A percentile compares a stretch with the other conserved stretches of the same genome.
phyloP scores from a whole-genome alignment of 495 filamentous ascomycete genomes.

The Trichocladium uniseriatum region DNA sequence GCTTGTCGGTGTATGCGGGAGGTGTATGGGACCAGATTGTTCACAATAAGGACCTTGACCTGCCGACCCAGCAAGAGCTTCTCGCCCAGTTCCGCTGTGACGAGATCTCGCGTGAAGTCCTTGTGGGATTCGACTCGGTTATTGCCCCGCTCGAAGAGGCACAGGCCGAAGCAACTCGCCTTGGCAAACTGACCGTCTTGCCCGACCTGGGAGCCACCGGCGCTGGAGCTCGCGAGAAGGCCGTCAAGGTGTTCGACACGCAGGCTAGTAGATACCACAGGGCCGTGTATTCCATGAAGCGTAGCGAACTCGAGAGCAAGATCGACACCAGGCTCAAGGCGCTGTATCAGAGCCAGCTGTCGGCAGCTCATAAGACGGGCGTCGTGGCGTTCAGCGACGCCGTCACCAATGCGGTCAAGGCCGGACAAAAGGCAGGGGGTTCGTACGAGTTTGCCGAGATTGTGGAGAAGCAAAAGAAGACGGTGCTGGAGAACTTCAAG shows the following conservation, averaged over 20 bases:
- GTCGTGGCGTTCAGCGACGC: slow-evolving; percentile 80
- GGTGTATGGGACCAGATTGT: slow-evolving; percentile 98
- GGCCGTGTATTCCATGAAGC: slow-evolving; percentile 79
- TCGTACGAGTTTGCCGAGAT: slow-evolving; percentile 93
- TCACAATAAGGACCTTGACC: slow-evolving; percentile 93
- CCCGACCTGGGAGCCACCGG: slow-evolving; percentile 69
- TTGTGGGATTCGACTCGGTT: slow-evolving; percentile 71
- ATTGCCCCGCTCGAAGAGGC: slow-evolving; percentile 80
- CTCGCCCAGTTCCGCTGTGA: slow-evolving; percentile 96
- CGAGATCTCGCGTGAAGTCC: slow-evolving; percentile 81
- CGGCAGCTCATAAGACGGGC: slow-evolving; percentile 81
- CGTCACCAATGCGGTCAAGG: slow-evolving; percentile 65
- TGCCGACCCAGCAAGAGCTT: slow-evolving; percentile 94
- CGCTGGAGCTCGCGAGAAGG: slow-evolving; percentile 58
- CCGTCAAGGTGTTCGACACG: slow-evolving; percentile 72
- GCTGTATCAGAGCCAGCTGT: slow-evolving; percentile 78
- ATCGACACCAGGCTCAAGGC: slow-evolving; percentile 78
- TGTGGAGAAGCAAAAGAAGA: slow-evolving; percentile 70
- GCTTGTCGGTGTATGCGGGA: slow-evolving; percentile 83
- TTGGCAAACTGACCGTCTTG: slow-evolving; percentile 63
- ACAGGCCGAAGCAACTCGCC: slow-evolving; percentile 60
- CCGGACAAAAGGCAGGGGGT: slow-evolving; percentile 80
- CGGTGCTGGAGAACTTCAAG: slow-evolving; percentile 65
- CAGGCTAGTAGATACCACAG: slow-evolving; percentile 94
- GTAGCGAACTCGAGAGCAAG: slow-evolving; percentile 72